A percentile compares a stretch with the other conserved stretches of the same genome.
These are phyloP conservation scores for Kazachstania taianensis DNA, from an alignment of 805 yeast genomes.

Conservation along the genomic window DNA sequence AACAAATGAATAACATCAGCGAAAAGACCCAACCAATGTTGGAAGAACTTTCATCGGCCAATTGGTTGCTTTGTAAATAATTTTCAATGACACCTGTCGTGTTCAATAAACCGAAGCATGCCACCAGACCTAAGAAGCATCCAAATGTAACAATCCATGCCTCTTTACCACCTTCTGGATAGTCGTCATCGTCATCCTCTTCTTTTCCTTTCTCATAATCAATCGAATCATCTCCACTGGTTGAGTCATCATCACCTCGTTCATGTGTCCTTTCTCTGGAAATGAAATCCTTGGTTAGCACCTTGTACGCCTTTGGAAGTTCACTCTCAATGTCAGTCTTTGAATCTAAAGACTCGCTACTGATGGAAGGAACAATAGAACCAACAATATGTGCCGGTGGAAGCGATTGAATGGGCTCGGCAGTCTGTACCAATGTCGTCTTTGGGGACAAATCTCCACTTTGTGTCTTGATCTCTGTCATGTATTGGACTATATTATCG, in stretches of 20 bases:
- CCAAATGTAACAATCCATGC: slow-evolving; percentile 53
- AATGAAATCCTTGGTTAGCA: slow-evolving; percentile 1
- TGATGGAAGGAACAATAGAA: slow-evolving; percentile 1
- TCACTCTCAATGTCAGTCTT: slow-evolving; percentile 1
- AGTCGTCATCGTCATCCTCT: slow-evolving; percentile 12
- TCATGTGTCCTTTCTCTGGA: slow-evolving; percentile 6
- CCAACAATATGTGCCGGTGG: slow-evolving; percentile 1
- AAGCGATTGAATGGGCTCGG: background rate
- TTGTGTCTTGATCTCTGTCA: no score
- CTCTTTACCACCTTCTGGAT: slow-evolving; percentile 50
- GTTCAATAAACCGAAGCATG: slow-evolving; percentile 47
- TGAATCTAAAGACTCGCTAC: background rate
- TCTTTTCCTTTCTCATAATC: background rate
- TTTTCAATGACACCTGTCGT: slow-evolving; percentile 55
- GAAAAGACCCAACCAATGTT: slow-evolving; percentile 59
- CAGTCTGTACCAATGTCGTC: slow-evolving; percentile 1
- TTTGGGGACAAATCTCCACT: background rate
- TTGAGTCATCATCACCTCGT: background rate
- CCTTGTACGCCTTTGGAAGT: background rate
- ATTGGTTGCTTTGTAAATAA: slow-evolving; percentile 46
- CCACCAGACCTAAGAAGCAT: slow-evolving; percentile 44
- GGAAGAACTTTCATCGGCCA: slow-evolving; percentile 36
- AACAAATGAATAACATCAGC: slow-evolving; percentile 40
- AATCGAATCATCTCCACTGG: background rate
- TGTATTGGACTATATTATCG: no score